Base-by-base conservation (phyloP, 495 filamentous ascomycete genomes). In the Aspergillus olivimuriae region DNA sequence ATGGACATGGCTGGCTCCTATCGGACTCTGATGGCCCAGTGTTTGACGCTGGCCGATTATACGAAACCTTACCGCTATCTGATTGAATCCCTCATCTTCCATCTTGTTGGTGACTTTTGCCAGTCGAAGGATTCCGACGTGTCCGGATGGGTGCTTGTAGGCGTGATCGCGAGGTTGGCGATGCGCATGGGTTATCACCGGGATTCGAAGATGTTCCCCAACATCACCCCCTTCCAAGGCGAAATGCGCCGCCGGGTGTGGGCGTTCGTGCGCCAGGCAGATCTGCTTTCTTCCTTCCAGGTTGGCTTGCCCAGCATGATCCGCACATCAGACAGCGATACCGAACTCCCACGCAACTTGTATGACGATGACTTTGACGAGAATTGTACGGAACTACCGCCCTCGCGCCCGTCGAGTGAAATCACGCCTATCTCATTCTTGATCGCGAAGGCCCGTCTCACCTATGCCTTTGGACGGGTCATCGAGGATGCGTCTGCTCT, bases 111-210 rank as follows among this genome's bases (percentile, higher is more conserved):
- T 23, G 87, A 95, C 63, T 85, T 85, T 53, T 77, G 78, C 14
- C 77, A 86, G 43, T 83, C 80, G 34, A 82, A 80, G 65, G 88
- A 95, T 50, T 77, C 85, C 9, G 90, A 96, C 46, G 70, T 85
- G 8, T 84, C 82, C 9, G 70, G 94, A 8, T 94, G 90, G 83
- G 70, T 95, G 35, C 76, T 92, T 42, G 74, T 80, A 6, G 84
- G 87, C 16, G 78, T 94, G 53, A 80, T 94, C 47, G 81, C 86
- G 18, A 81, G 91, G 43, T 67, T 95, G 42, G 87, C 91, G 8
- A 89, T 96, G 75, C 77, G 87, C 19, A 95, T 95, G 87, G 92
- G 92, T 35, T 94, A 95, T 47, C 92, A 99, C 56, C 79, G 94
- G 43, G 92, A 99, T 59, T 80, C 87, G 11, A 86, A 84, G 54